These are phyloP conservation scores for Coelastrella sp. DNA, from an alignment of 139 green algal species.

Conservation along the genomic window DNA sequence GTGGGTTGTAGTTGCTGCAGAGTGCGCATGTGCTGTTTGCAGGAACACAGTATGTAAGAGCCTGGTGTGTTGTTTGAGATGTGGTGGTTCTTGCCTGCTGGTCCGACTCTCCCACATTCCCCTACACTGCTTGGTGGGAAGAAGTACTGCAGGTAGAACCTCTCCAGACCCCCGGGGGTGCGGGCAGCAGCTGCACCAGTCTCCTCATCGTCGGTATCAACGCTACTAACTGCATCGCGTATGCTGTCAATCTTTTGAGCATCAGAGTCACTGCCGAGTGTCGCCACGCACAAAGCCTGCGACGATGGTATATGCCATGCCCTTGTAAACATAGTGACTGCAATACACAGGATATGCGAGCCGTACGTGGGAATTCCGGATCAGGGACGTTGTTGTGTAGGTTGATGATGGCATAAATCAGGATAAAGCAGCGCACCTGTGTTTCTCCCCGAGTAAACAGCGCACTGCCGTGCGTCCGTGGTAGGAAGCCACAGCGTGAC, in stretches of 20 bases:
- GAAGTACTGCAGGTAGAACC: slow-evolving; percentile 99
- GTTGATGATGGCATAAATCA: too few species aligned
- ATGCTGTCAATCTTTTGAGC: slow-evolving; percentile 76
- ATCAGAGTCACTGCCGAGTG: slow-evolving; percentile 68
- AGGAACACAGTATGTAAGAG: too few species aligned
- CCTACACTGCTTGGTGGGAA: slow-evolving; percentile 96
- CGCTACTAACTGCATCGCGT: slow-evolving; percentile 16
- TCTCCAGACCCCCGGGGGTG: slow-evolving; percentile 48
- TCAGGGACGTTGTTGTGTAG: too few species aligned
- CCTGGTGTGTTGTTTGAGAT: too few species aligned
- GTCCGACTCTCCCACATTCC: slow-evolving; percentile 85
- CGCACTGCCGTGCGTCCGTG: slow-evolving; percentile 90
- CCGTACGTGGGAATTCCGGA: too few species aligned
- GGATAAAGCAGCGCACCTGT: slow-evolving; percentile 77
- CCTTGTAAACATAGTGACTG: too few species aligned
- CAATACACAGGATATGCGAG: too few species aligned
- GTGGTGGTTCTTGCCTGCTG: slow-evolving; percentile 53
- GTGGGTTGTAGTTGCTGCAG: too few species aligned
- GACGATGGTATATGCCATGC: slow-evolving; percentile 12
- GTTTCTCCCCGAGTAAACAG: slow-evolving; percentile 99
- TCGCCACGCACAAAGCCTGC: slow-evolving; percentile 90
- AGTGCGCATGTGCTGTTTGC: background rate
- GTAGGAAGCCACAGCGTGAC: slow-evolving; percentile 77
- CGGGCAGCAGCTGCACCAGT: background rate
- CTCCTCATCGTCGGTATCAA: background rate